phyloP scores from a whole-genome alignment of 2,329 filamentous ascomycete genomes.

The Exophiala lecanii-corni region DNA sequence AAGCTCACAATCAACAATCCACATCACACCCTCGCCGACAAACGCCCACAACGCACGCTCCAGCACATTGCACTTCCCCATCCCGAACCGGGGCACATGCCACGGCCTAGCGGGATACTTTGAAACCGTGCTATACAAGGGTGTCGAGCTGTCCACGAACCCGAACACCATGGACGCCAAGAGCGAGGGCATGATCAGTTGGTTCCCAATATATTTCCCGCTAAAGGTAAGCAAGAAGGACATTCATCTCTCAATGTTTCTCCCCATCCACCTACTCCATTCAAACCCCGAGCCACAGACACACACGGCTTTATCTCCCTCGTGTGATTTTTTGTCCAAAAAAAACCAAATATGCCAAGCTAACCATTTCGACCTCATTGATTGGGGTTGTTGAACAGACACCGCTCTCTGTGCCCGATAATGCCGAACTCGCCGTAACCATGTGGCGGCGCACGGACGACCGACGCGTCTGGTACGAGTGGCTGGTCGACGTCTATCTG shows the following conservation, averaged over 20 bases:
- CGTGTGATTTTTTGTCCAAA: slow-evolving; percentile 1
- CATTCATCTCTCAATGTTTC: too few relatives aligned
- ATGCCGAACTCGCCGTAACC: slow-evolving; percentile 78
- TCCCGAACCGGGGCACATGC: slow-evolving; percentile 72
- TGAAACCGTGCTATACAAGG: slow-evolving; percentile 82
- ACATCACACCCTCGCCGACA: slow-evolving; percentile 12
- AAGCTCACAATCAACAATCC: slow-evolving; percentile 22
- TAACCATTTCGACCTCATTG: too few relatives aligned
- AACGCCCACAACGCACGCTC: slow-evolving; percentile 91
- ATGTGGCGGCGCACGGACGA: slow-evolving; percentile 98
- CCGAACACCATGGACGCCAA: slow-evolving; percentile 88
- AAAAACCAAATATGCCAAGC: too few relatives aligned
- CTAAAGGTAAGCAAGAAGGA: slow-evolving; percentile 71
- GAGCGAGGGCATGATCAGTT: slow-evolving; percentile 97
- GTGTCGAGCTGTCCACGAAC: slow-evolving; percentile 66
- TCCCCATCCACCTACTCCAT: too few relatives aligned
- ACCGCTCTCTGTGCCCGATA: slow-evolving; percentile 78
- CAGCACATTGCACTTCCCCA: slow-evolving; percentile 72
- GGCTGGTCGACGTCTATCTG: slow-evolving; percentile 80
- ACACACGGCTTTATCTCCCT: too few relatives aligned
- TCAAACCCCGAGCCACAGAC: too few relatives aligned
- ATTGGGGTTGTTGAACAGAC: slow-evolving; percentile 58
- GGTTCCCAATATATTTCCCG: slow-evolving; percentile 98
- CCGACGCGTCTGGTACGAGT: slow-evolving; percentile 97
- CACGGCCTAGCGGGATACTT: slow-evolving; percentile 95